phyloP scores from a whole-genome alignment of 2,329 filamentous ascomycete genomes.

The Penicillium sp. region DNA sequence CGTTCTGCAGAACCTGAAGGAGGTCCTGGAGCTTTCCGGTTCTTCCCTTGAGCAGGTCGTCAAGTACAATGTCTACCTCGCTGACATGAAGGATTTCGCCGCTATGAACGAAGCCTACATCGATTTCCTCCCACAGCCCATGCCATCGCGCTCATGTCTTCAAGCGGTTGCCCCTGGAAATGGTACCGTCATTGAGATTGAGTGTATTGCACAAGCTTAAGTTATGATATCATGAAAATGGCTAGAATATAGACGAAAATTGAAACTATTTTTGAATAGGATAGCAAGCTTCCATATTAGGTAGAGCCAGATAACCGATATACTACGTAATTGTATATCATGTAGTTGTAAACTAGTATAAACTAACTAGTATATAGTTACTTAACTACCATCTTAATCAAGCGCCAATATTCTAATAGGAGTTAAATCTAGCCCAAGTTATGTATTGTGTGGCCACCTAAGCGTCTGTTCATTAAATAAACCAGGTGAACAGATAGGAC shows the following conservation, averaged over 20 bases:
- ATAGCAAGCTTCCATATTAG: background rate
- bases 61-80: constrained; percentile 63
- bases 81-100: constrained; percentile 54
- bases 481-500: background rate
- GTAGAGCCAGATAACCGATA: background rate
- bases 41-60: constrained; percentile 58
- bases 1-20: constrained; percentile 50
- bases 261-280: background rate
- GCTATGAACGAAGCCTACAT: constrained; percentile 30
- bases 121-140: constrained; percentile 42
- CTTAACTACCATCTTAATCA: background rate
- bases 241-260: background rate
- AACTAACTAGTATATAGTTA: background rate
- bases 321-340: background rate
- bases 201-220: constrained; percentile 44
- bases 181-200: constrained; percentile 46
- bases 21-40: constrained; percentile 47
- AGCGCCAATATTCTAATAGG: background rate
- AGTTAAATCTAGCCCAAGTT: background rate
- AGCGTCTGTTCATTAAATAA: background rate
- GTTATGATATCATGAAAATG: background rate
- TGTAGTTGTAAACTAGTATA: background rate
- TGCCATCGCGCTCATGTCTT: constrained; percentile 44
- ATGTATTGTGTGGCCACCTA: background rate
- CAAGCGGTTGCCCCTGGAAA: constrained; percentile 41